A percentile compares a stretch with the other conserved stretches of the same genome.
These are phyloP conservation scores for Cyberlindnera xylosilytica DNA, from an alignment of 805 yeast species.

Conservation along the genomic window DNA sequence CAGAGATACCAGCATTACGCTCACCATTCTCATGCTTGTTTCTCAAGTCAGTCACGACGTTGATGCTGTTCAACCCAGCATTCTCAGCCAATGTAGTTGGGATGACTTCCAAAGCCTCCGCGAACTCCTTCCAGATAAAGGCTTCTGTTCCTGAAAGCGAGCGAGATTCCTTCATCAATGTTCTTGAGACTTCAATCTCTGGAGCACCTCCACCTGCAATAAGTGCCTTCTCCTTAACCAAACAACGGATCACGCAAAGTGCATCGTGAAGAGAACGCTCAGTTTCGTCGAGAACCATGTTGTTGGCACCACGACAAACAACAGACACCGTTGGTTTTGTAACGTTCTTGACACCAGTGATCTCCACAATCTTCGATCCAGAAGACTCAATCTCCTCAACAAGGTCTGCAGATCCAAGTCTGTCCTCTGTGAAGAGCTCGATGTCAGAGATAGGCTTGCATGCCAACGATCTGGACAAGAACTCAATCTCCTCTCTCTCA, in stretches of 20 bases:
- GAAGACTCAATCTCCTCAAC: constrained; percentile 64
- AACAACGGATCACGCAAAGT: constrained; percentile 83
- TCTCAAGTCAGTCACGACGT: constrained; percentile 85
- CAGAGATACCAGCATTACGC: constrained; percentile 91
- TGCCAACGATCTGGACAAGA: constrained; percentile 75
- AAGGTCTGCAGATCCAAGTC: constrained; percentile 87
- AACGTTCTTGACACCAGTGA: constrained; percentile 76
- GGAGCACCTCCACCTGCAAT: constrained; percentile 99
- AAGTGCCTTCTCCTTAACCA: constrained; percentile 82
- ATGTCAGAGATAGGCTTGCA: constrained; percentile 96
- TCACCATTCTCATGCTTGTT: constrained; percentile 90
- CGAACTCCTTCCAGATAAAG: constrained; percentile 47
- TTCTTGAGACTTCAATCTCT: constrained; percentile 95
- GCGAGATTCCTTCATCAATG: constrained; percentile 89
- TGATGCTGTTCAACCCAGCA: constrained; percentile 94
- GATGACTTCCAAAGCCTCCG: constrained; percentile 87
- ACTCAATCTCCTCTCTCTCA: constrained; percentile 97
- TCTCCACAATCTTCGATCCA: constrained; percentile 71
- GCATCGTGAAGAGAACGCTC: constrained; percentile 98
- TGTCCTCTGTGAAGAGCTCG: constrained; percentile 88
- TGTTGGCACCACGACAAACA: constrained; percentile 92
- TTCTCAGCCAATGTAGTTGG: constrained; percentile 96
- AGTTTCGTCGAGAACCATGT: constrained; percentile 87
- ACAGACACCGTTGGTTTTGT: constrained; percentile 85
- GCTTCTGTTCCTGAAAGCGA: constrained; percentile 90